phyloP scores from a whole-genome alignment of 1,139 yeast species.

The Saccharomycopsis hybrid region DNA sequence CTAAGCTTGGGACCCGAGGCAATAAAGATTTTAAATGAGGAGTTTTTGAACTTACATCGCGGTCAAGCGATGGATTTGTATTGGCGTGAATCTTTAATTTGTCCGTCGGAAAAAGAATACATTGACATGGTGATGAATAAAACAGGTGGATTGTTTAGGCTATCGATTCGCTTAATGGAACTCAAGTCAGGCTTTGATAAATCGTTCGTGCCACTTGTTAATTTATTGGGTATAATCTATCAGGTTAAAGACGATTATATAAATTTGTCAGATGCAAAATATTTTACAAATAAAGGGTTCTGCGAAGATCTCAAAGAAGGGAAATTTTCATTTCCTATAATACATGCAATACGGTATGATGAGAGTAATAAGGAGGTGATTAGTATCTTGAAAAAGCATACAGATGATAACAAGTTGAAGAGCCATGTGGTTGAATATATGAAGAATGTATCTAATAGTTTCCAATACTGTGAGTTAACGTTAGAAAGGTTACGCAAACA shows the following conservation, averaged over 20 bases:
- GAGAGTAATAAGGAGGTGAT: constrained; percentile 33
- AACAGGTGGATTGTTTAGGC: constrained; percentile 81
- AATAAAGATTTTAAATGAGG: constrained; percentile 48
- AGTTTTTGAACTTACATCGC: constrained; percentile 70
- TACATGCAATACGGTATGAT: constrained; percentile 50
- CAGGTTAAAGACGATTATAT: constrained; percentile 80
- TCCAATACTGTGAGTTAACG: constrained; percentile 32
- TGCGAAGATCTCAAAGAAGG: constrained; percentile 91
- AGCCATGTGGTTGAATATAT: constrained; percentile 42
- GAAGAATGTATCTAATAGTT: constrained; percentile 36
- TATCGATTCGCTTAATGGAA: constrained; percentile 62
- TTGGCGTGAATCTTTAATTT: constrained; percentile 66
- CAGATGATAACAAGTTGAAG: constrained; percentile 38
- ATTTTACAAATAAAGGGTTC: constrained; percentile 64
- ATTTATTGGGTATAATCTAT: constrained; percentile 71
- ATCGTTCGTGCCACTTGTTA: constrained; percentile 54
- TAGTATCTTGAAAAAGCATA: constrained; percentile 35
- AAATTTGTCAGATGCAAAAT: constrained; percentile 49
- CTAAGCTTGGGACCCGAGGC: constrained; percentile 30
- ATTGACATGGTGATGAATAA: constrained; percentile 77
- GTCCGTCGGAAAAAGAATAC: constrained; percentile 69
- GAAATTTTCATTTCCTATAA: constrained; percentile 76
- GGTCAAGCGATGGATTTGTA: constrained; percentile 87
- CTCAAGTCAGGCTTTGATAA: constrained; percentile 20
- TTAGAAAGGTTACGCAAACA: constrained; percentile 22